Conservation (phyloP, 164 flowering plant species). For the Buxus sempervirens region DNA sequence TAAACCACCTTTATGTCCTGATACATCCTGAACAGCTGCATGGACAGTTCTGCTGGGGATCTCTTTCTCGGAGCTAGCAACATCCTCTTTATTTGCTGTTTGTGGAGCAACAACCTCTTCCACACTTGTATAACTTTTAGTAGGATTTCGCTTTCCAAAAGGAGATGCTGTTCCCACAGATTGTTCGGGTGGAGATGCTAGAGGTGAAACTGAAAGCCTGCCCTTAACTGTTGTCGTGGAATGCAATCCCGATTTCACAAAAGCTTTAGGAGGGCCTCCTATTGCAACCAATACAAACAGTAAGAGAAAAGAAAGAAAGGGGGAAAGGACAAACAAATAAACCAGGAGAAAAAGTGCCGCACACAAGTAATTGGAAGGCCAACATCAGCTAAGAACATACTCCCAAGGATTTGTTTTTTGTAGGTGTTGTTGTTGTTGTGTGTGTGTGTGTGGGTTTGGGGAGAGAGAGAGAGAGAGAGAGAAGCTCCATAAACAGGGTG, state of each 20-base stretch:
- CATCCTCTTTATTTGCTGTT: constrained; percentile 32
- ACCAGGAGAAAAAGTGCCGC: background rate
- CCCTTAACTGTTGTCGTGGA: constrained; percentile 42
- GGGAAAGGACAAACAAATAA: background rate
- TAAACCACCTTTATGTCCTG: constrained; percentile 27
- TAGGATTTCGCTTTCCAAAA: constrained; percentile 31
- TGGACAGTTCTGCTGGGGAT: constrained; percentile 26
- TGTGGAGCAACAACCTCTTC: constrained; percentile 34
- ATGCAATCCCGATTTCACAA: constrained; percentile 41
- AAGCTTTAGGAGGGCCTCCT: constrained; percentile 53
- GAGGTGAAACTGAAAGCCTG: constrained; percentile 62
- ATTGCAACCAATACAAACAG: constrained; percentile 22
- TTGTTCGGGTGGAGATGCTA: constrained; percentile 61
- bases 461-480: no score
- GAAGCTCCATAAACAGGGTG: no score
- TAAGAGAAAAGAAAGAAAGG: background rate
- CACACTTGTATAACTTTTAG: constrained; percentile 27
- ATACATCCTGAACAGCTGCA: constrained; percentile 21
- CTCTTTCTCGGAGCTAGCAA: constrained; percentile 50
- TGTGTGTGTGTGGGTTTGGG: no score
- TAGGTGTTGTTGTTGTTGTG: no score
- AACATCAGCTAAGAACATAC: background rate
- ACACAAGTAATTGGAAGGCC: constrained; percentile 2
- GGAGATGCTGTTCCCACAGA: constrained; percentile 55
- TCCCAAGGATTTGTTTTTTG: no score